Conservation (phyloP, 164 flowering plant species). For the Sedum album region DNA sequence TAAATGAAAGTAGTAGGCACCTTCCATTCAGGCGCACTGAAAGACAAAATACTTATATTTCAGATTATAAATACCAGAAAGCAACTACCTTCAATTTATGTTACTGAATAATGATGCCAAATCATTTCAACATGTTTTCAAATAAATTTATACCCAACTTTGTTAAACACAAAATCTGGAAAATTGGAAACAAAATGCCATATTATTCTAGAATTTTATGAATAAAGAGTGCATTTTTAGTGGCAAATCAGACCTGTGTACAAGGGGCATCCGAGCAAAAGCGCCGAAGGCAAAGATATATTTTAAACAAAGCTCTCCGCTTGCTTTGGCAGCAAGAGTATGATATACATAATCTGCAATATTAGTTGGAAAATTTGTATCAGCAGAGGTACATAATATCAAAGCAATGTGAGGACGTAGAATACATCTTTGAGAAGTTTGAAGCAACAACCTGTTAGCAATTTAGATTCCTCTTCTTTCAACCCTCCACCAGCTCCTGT, state of each 20-base stretch:
- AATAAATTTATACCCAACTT: neutral
- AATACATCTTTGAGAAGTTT: neutral
- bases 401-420: neutral
- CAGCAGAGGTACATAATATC: neutral
- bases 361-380: slow-evolving; percentile 13
- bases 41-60: slow-evolving; percentile 5
- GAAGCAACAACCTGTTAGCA: slow-evolving; percentile 53
- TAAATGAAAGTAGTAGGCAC: slow-evolving; percentile 93
- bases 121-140: neutral
- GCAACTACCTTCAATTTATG: neutral
- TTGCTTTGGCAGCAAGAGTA: slow-evolving; percentile 84
- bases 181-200: neutral
- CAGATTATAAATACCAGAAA: neutral
- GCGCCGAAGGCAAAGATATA: slow-evolving; percentile 92
- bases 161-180: neutral
- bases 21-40: slow-evolving; percentile 93
- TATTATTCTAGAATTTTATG: neutral
- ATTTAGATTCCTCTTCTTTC: slow-evolving; percentile 52
- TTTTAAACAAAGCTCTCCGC: slow-evolving; percentile 94
- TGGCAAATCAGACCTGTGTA: slow-evolving; percentile 42
- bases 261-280: slow-evolving; percentile 73
- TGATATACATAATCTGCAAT: slow-evolving; percentile 76
- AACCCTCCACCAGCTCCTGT: slow-evolving; percentile 41
- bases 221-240: neutral
- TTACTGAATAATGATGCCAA: neutral